Evolutionary conservation across 352 stramenopile genomes (phyloP).

Genomic region (Globisporangium echinulatum): DNA sequence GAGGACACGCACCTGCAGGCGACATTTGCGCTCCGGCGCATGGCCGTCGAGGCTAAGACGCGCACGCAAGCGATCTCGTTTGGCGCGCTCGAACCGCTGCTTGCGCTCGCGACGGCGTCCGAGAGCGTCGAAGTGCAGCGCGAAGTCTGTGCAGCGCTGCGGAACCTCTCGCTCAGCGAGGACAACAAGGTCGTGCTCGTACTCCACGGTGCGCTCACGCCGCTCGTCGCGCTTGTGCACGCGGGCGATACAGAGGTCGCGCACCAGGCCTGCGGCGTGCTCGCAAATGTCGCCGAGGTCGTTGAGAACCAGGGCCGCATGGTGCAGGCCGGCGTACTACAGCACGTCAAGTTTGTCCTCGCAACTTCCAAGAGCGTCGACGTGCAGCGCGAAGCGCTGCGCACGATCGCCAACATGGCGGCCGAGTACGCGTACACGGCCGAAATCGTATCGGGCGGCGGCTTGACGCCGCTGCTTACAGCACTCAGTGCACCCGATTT

Average conservation of each 20-base stretch:
- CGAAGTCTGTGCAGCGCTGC: slow-evolving; percentile 89
- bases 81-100: slow-evolving; percentile 85
- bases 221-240: slow-evolving; percentile 87
- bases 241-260: slow-evolving; percentile 87
- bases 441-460: slow-evolving; percentile 89
- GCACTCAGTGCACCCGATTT: slow-evolving; percentile 90
- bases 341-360: slow-evolving; percentile 95
- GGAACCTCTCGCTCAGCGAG: slow-evolving; percentile 90
- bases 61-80: slow-evolving; percentile 90
- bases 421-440: slow-evolving; percentile 92
- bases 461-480: slow-evolving; percentile 82
- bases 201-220: slow-evolving; percentile 68
- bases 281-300: slow-evolving; percentile 92
- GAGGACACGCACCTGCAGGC: slow-evolving; percentile 92
- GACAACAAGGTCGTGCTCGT: slow-evolving; percentile 92
- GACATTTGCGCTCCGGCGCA: slow-evolving; percentile 88
- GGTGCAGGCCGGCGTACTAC: slow-evolving; percentile 92
- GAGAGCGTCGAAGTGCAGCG: slow-evolving; percentile 91
- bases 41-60: slow-evolving; percentile 89
- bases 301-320: slow-evolving; percentile 94
- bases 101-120: slow-evolving; percentile 67
- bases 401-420: slow-evolving; percentile 93
- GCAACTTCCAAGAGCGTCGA: slow-evolving; percentile 83
- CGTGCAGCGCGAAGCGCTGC: slow-evolving; percentile 91
- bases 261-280: slow-evolving; percentile 86